phyloP scores from a whole-genome alignment of 352 stramenopile genomes.

The Aphanomyces astaci region DNA sequence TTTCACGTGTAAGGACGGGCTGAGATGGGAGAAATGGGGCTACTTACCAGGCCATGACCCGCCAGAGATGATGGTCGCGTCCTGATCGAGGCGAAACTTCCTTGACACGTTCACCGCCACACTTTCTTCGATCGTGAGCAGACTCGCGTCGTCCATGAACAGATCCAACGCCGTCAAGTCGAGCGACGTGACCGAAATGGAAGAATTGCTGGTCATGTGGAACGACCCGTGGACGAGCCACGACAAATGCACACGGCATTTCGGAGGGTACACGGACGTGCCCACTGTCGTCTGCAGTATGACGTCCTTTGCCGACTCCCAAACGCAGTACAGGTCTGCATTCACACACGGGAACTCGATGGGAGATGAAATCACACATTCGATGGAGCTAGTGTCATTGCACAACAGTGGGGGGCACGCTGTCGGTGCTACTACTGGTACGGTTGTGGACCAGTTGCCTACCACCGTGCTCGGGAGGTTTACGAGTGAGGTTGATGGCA shows the following conservation, averaged over 20 bases:
- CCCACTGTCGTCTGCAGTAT: background rate
- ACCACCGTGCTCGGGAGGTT: background rate
- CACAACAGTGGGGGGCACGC: background rate
- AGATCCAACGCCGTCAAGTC: background rate
- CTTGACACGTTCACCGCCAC: background rate
- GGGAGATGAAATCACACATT: background rate
- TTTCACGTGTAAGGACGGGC: too few species aligned
- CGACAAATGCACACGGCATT: background rate
- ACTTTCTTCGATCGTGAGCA: background rate
- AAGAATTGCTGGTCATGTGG: background rate
- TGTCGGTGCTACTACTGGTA: background rate
- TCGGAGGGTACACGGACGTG: background rate
- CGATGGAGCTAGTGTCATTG: background rate
- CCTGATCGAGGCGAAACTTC: constrained; percentile 11
- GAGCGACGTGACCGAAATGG: background rate
- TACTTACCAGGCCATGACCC: constrained; percentile 14
- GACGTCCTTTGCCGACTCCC: background rate
- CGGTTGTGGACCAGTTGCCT: background rate
- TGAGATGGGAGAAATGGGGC: too few species aligned
- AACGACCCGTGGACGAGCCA: background rate
- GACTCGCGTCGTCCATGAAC: background rate
- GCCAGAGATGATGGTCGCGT: constrained; percentile 2
- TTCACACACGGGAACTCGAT: background rate
- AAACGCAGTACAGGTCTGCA: background rate
- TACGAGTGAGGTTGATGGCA: background rate